Base-by-base conservation (phyloP, 2,329 filamentous ascomycete genomes). In the Hypoxylon sp. region DNA sequence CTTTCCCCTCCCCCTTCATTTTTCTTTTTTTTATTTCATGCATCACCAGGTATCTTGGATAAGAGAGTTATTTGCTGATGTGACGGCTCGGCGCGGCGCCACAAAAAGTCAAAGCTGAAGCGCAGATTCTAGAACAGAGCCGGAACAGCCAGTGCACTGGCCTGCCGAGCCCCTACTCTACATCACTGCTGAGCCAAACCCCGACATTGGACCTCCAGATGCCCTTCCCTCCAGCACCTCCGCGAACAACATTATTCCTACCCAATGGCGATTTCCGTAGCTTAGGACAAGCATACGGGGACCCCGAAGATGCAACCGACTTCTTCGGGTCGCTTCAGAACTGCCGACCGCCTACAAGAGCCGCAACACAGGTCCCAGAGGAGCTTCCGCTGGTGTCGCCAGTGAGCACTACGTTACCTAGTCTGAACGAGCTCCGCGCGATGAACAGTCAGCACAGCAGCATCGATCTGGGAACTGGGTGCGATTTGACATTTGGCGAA, bases 31-130 rank as follows among this genome's bases (percentile, higher is more conserved):
- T 17, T 42, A 7, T 21, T 10, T 44, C 11, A 11, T 44, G 8
- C 39, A 44, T 44, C 1, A 17, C 17, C 21, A 8, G 39, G 39
- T 29, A 5, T 3, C 5, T 27, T 27, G 24, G 24, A 5, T 27
- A 24, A 27, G 3, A 21, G 42, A 46, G 42, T 6, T 31, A 4
- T 7, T 27, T 11, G 19, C 46, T 50, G 46, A 70, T 46, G 70
- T 27, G 24, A 27, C 2, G 24, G 24, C 24, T 27, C 24, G 24
- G 24, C 27, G 37, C 29, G 19, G 15, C 19, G 21, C 32, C 21
- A 29, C 27, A 50, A 50, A 50, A 44, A 44, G 46, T 50, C 10
- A 50, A 50, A 50, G 46, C 46, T 27, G 46, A 50, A 50, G 46
- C 46, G 15, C 46, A 50, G 46, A 50, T 50, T 27, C 27, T 50